Base-by-base conservation (phyloP, 1,284 basidiomycete species). In the Pyrrhoderma lamaoense region DNA sequence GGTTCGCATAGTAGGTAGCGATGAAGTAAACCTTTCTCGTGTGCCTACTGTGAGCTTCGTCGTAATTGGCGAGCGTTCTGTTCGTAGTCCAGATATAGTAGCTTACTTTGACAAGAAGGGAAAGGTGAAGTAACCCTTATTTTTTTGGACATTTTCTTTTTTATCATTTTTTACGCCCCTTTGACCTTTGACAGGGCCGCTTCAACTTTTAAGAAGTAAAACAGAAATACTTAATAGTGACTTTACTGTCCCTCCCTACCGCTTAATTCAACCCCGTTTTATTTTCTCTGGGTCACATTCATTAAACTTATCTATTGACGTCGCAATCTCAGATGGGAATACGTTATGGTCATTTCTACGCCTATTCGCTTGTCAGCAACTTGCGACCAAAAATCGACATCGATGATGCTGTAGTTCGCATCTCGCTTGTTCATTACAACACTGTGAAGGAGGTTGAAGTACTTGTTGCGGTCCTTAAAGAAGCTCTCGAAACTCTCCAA, bases 391-490 rank as follows among this genome's bases (percentile, higher is more conserved):
- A 74, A 56, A 55, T 84, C 39, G 77, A 83, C 57, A 60, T 71
- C 1, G 70, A 74, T 1, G 85, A 89, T 57, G 85, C 80, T 0
- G 79, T 87, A 2, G 80, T 89, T 31, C 76, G 87, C 8, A 77
- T 89, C 54, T 87, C 84, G 2, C 65, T 90, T n/a, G 85, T 89
- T 16, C 87, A 90, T 59, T 89, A 89, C 62, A 89, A 89, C 62
- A 87, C 86, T 0, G 69, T 80, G 1, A 73, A 79, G 44, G 86
- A 89, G 60, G 84, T 86, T 0, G 63, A 76, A 49, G 67, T 57
- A 59, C 78, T 87, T 58, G 71, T 84, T 44, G 63, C 64, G 0
- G 65, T 80, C 36, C 62, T 87, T 54, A 73, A 77, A 55, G 75
- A 76, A 54, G 67, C 44, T 13, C 49, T 55, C 23, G 45, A 42